Conservation (phyloP, 169 alveolate species). For the Plasmodium gaboni region DNA sequence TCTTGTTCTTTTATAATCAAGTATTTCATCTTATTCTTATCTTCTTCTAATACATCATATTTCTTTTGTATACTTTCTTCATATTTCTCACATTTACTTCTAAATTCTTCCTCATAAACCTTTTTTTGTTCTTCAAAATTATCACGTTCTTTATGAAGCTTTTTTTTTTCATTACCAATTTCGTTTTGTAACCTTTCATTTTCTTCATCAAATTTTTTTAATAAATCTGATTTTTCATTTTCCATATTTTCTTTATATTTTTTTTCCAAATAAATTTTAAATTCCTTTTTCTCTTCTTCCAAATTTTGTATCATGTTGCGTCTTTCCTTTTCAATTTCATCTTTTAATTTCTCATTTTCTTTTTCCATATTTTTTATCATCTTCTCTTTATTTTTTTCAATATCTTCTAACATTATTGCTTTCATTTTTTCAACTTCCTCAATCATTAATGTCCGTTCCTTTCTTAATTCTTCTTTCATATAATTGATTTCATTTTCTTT, state of each 20-base stretch:
- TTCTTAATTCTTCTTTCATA: slow-evolving; percentile 61
- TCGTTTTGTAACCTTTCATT: slow-evolving; percentile 39
- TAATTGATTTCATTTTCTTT: slow-evolving; percentile 51
- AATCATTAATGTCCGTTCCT: slow-evolving; percentile 57
- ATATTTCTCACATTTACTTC: slow-evolving; percentile 59
- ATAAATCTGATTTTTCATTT: slow-evolving; percentile 42
- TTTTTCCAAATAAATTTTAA: slow-evolving; percentile 18
- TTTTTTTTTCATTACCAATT: slow-evolving; percentile 47
- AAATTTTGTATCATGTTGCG: slow-evolving; percentile 33
- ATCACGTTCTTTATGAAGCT: slow-evolving; percentile 48
- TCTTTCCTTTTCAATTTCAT: slow-evolving; percentile 62
- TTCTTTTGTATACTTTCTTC: slow-evolving; percentile 65
- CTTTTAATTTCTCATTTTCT: slow-evolving; percentile 35
- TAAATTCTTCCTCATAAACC: slow-evolving; percentile 67
- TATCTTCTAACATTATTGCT: slow-evolving; percentile 55
- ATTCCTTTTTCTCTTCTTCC: slow-evolving; percentile 60
- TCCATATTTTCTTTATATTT: slow-evolving; percentile 51
- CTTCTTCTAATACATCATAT: slow-evolving; percentile 53
- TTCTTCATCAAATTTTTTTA: slow-evolving; percentile 49
- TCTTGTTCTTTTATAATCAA: slow-evolving; percentile 70
- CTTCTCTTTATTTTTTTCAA: slow-evolving; percentile 36
- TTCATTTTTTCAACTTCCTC: slow-evolving; percentile 65
- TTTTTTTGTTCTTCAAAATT: slow-evolving; percentile 71
- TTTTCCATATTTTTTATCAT: slow-evolving; percentile 66
- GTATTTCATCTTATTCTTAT: slow-evolving; percentile 64